Percentiles rank a stretch among this genome's conserved stretches.
Conservation (phyloP, 2,329 filamentous ascomycete genomes). For the Diplodia sapinea region DNA sequence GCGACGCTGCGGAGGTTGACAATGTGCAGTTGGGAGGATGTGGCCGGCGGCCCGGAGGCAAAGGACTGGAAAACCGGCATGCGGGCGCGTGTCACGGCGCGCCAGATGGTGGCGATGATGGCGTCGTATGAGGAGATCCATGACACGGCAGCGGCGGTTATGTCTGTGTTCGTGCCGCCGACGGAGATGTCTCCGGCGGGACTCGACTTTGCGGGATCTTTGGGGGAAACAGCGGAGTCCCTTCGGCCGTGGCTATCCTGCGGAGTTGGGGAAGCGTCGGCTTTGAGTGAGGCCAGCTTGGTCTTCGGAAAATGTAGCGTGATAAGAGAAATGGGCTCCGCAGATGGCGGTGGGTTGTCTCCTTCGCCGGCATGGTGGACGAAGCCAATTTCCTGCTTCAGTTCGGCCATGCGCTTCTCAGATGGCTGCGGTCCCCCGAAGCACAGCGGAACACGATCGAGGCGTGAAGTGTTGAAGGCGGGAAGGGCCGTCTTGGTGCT, state of each 20-base stretch:
- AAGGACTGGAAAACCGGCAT: slow-evolving; percentile 27
- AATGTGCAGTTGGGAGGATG: slow-evolving; percentile 33
- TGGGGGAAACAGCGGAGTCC: slow-evolving; percentile 1
- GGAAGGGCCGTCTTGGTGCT: slow-evolving; percentile 32
- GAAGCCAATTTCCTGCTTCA: background rate
- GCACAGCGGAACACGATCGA: slow-evolving; percentile 27
- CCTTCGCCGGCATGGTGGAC: background rate
- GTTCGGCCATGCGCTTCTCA: background rate
- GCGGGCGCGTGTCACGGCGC: slow-evolving; percentile 36
- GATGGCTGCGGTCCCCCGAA: background rate
- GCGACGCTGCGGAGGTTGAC: slow-evolving; percentile 36
- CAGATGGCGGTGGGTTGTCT: background rate
- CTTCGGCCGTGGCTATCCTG: background rate
- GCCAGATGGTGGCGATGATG: slow-evolving; percentile 38
- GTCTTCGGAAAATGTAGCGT: background rate
- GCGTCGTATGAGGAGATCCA: slow-evolving; percentile 40
- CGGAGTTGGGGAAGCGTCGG: slow-evolving; percentile 32
- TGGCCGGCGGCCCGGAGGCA: background rate
- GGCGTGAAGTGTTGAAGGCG: slow-evolving; percentile 11
- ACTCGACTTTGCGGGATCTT: slow-evolving; percentile 36
- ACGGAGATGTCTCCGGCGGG: slow-evolving; percentile 33
- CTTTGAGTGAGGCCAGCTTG: slow-evolving; percentile 32
- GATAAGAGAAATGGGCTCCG: background rate
- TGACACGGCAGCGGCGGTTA: slow-evolving; percentile 10
- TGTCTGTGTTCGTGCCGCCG: slow-evolving; percentile 33